A percentile compares a stretch with the other conserved stretches of the same genome.
Evolutionary conservation across 805 yeast species (phyloP).

Genomic region (Hyphopichia homilentoma): DNA sequence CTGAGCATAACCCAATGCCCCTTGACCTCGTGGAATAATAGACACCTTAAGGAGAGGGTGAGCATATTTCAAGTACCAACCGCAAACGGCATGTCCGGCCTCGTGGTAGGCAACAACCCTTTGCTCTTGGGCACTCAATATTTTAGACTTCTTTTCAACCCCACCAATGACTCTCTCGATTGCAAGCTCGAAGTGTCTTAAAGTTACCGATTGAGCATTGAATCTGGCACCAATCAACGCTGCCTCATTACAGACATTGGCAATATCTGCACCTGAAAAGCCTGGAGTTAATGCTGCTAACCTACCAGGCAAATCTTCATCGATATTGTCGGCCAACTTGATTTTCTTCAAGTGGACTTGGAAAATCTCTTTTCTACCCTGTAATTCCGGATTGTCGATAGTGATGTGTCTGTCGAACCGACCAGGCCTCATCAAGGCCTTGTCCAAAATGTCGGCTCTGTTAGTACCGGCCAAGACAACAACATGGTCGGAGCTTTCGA

Average conservation of each 20-base stretch:
- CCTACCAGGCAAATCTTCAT: constrained; percentile 65
- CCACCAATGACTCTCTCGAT: constrained; percentile 98
- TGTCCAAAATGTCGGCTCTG: constrained; percentile 89
- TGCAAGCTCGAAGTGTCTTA: constrained; percentile 88
- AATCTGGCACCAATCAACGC: constrained; percentile 94
- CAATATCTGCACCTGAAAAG: constrained; percentile 97
- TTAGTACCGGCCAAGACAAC: constrained; percentile 98
- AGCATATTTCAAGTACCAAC: constrained; percentile 89
- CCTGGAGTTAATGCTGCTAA: constrained; percentile 97
- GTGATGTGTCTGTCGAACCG: constrained; percentile 92
- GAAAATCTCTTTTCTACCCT: constrained; percentile 92
- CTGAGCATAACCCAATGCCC: constrained; percentile 96
- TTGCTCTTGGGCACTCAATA: constrained; percentile 83
- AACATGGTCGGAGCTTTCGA: constrained; percentile 83
- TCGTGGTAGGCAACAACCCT: constrained; percentile 94
- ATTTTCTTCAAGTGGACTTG: constrained; percentile 78
- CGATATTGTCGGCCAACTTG: constrained; percentile 47
- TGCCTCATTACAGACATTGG: constrained; percentile 95
- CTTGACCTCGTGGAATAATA: constrained; percentile 95
- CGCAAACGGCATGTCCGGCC: constrained; percentile 98
- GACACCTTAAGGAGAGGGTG: constrained; percentile 95
- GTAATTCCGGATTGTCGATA: constrained; percentile 90
- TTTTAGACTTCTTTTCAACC: constrained; percentile 81
- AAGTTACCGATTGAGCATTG: constrained; percentile 63
- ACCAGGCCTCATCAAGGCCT: constrained; percentile 94